Evolutionary conservation across 495 filamentous ascomycete species (phyloP).

Genomic region (Lophiotrema nucula): DNA sequence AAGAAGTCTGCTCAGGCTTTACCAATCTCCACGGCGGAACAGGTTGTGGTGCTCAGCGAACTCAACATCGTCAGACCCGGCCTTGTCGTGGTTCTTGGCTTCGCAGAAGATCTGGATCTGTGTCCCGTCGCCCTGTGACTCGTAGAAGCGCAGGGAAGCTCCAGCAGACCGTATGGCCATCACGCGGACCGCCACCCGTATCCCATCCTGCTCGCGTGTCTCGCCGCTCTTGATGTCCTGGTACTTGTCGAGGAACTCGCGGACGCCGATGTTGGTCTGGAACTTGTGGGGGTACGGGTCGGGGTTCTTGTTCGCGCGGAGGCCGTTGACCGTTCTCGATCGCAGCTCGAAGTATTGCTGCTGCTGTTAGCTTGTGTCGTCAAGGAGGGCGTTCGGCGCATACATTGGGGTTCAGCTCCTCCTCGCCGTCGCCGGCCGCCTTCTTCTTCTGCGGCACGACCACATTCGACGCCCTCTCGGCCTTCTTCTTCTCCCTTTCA

Average conservation of each 20-base stretch:
- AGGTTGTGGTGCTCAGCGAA: conserved; percentile 84
- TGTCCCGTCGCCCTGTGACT: not conserved
- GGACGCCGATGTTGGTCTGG: conserved; percentile 73
- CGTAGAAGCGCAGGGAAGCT: conserved; percentile 20
- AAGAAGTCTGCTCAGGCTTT: no score
- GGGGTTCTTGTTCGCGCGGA: conserved; percentile 73
- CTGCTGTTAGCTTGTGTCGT: conserved; percentile 3
- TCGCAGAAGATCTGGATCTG: conserved; percentile 81
- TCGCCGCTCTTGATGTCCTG: conserved; percentile 81
- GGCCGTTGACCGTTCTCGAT: conserved; percentile 77
- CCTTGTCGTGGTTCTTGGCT: conserved; percentile 63
- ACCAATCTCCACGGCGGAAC: conserved; percentile 85
- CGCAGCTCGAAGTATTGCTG: conserved; percentile 99
- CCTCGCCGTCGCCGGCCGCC: conserved; percentile 67
- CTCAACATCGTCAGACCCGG: conserved; percentile 55
- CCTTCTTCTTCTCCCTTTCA: conserved; percentile 81
- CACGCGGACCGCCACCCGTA: conserved; percentile 80
- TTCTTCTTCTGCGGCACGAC: conserved; percentile 63
- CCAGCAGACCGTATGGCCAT: conserved; percentile 71
- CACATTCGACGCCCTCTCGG: conserved; percentile 66
- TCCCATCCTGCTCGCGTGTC: conserved; percentile 63
- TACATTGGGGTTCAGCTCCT: conserved; percentile 86
- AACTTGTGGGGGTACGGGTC: conserved; percentile 97
- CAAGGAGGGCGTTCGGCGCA: conserved; percentile 30
- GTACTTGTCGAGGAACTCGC: conserved; percentile 73